Percentiles rank a stretch among this genome's conserved stretches.
These are phyloP conservation scores for Helminthosporium solani DNA, from an alignment of 2,329 filamentous ascomycete genomes.

Conservation along the genomic window DNA sequence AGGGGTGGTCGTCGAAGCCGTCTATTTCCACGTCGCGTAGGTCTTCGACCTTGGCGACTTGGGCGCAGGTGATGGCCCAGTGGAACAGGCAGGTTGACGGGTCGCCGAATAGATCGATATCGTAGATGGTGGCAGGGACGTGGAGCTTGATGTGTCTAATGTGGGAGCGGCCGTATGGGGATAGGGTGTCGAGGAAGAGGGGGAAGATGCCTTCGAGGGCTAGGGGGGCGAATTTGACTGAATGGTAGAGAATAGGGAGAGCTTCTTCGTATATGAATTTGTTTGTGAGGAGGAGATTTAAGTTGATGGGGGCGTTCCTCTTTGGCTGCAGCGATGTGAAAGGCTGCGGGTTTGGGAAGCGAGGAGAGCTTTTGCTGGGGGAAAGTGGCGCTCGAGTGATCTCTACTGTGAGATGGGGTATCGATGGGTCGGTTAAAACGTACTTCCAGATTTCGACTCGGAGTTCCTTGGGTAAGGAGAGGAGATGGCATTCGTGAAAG, in stretches of 20 bases:
- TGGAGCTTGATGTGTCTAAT: constrained; percentile 19
- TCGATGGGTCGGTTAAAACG: constrained; percentile 17
- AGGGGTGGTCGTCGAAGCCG: constrained; percentile 5
- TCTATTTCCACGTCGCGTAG: constrained; percentile 18
- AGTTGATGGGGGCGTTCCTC: constrained; percentile 6
- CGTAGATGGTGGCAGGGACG: constrained; percentile 3
- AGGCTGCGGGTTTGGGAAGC: constrained; percentile 9
- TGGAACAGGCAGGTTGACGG: constrained; percentile 14
- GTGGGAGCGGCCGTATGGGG: constrained; percentile 13
- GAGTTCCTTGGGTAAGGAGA: constrained; percentile 24
- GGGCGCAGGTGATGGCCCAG: constrained; percentile 29
- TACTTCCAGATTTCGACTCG: constrained; percentile 26
- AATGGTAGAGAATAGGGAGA: constrained; percentile 24
- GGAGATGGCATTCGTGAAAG: constrained; percentile 16
- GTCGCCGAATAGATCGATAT: constrained; percentile 3
- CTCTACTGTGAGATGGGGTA: constrained; percentile 8
- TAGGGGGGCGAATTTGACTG: constrained; percentile 15
- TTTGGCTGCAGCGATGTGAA: constrained; percentile 4
- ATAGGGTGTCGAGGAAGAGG: constrained; percentile 19
- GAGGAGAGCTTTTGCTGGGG: constrained; percentile 2
- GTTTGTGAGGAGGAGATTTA: constrained; percentile 15
- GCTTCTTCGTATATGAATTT: constrained; percentile 25
- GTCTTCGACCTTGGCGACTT: constrained; percentile 19
- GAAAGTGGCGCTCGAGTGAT: constrained; percentile 13
- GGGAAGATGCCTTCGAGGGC: constrained; percentile 22